Percentiles rank a stretch among this genome's conserved stretches.
These are phyloP conservation scores for Trametes meyenii DNA, from an alignment of 768 basidiomycete species.

Conservation along the genomic window DNA sequence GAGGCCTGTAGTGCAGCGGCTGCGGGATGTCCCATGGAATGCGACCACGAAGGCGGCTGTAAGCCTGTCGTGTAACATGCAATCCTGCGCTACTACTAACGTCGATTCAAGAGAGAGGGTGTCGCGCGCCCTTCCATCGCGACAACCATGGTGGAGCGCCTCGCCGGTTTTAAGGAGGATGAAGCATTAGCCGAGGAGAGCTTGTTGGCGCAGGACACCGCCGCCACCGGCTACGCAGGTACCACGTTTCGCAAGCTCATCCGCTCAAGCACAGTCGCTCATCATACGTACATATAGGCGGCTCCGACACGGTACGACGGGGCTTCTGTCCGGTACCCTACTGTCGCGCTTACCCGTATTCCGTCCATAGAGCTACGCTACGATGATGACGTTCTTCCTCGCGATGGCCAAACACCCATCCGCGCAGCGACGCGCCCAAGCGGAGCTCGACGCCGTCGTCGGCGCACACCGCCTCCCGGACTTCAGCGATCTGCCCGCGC, in stretches of 20 bases:
- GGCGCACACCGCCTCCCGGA: constrained; percentile 22
- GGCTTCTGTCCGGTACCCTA: background rate
- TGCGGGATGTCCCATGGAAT: constrained; percentile 19
- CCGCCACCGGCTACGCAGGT: constrained; percentile 11
- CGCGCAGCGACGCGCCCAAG: constrained; percentile 19
- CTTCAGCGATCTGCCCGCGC: constrained; percentile 10
- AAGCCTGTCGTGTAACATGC: background rate
- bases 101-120: background rate
- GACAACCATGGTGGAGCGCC: background rate
- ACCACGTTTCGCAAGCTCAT: background rate
- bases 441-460: constrained; percentile 22
- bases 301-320: constrained; percentile 8
- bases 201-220: background rate
- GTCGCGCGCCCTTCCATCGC: constrained; percentile 5
- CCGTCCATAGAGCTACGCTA: background rate
- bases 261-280: background rate
- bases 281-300: background rate
- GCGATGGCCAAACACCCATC: constrained; percentile 22
- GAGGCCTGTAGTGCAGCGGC: background rate
- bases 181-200: constrained; percentile 1
- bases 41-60: constrained; percentile 12
- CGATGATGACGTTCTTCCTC: constrained; percentile 16
- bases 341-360: background rate
- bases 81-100: background rate
- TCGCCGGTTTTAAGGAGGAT: background rate